These are phyloP conservation scores for Nannochloropsis salina DNA, from an alignment of 108 stramenopile genomes.

Conservation along the genomic window DNA sequence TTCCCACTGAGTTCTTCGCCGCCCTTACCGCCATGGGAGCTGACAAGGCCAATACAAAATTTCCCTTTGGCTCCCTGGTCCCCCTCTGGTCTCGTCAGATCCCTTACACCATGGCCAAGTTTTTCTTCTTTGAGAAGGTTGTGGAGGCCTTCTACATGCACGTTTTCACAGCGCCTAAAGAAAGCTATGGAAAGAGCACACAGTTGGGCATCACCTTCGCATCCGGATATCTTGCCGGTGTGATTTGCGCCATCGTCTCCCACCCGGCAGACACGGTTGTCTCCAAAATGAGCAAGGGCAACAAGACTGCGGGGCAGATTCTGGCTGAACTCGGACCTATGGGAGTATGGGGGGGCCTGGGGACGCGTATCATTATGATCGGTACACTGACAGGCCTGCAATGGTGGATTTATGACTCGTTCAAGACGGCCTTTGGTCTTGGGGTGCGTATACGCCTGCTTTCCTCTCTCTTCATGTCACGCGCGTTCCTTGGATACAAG, in stretches of 20 bases:
- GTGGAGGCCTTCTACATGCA: slow-evolving; percentile 44
- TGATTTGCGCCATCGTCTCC: slow-evolving; percentile 44
- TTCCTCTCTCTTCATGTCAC: neutral
- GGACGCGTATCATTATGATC: slow-evolving; percentile 41
- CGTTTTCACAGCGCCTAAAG: slow-evolving; percentile 48
- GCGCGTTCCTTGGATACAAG: neutral
- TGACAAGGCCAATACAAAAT: slow-evolving; percentile 21
- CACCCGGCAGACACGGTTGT: slow-evolving; percentile 47
- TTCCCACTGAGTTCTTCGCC: slow-evolving; percentile 38
- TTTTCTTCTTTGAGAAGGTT: slow-evolving; percentile 48
- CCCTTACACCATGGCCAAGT: slow-evolving; percentile 52
- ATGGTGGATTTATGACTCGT: slow-evolving; percentile 46
- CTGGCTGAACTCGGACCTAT: slow-evolving; percentile 25
- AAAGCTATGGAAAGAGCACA: slow-evolving; percentile 36
- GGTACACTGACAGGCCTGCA: slow-evolving; percentile 45
- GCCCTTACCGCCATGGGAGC: slow-evolving; percentile 39
- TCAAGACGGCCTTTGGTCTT: slow-evolving; percentile 28
- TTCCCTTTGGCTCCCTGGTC: slow-evolving; percentile 36
- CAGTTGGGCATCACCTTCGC: slow-evolving; percentile 41
- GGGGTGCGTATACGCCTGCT: neutral
- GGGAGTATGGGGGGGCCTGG: slow-evolving; percentile 39
- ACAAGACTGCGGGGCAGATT: slow-evolving; percentile 25
- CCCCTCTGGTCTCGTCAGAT: slow-evolving; percentile 46
- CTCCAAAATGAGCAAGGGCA: slow-evolving; percentile 43
- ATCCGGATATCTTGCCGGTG: slow-evolving; percentile 43